Percentiles rank a stretch among this genome's conserved stretches.
phyloP scores from a whole-genome alignment of 2,329 filamentous ascomycete genomes.

The Coccinonectria pachysandricola region DNA sequence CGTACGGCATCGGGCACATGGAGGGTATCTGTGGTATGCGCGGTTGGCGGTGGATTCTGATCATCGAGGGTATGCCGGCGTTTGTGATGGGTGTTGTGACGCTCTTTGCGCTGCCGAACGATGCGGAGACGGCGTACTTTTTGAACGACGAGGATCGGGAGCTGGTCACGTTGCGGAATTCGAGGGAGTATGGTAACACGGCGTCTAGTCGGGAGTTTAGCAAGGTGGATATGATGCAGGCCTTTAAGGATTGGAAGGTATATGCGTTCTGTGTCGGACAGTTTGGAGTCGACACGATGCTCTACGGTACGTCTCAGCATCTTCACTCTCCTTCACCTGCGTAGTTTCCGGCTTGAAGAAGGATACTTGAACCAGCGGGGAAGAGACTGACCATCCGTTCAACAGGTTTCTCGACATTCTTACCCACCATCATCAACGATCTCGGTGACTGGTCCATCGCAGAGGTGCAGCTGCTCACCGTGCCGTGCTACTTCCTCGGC shows the following conservation, averaged over 20 bases:
- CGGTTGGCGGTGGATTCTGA: constrained; percentile 66
- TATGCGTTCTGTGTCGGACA: constrained; percentile 60
- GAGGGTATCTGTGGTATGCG: constrained; percentile 52
- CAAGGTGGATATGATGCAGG: constrained; percentile 53
- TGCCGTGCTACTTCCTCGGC: constrained; percentile 67
- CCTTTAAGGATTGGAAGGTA: constrained; percentile 66
- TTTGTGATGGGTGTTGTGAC: constrained; percentile 25
- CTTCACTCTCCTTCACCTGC: too few species aligned
- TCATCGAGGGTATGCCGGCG: constrained; percentile 39
- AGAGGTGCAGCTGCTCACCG: constrained; percentile 64
- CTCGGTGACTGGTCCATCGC: constrained; percentile 54
- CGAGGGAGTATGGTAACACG: constrained; percentile 37
- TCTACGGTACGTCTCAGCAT: constrained; percentile 46
- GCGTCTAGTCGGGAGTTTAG: constrained; percentile 34
- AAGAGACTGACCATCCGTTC: too few species aligned
- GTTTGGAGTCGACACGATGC: constrained; percentile 65
- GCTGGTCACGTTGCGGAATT: constrained; percentile 42
- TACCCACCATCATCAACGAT: constrained; percentile 67
- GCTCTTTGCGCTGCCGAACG: constrained; percentile 27
- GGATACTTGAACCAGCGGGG: too few species aligned
- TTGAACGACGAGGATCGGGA: constrained; percentile 49
- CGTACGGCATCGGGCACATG: constrained; percentile 65
- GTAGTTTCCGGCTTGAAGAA: too few species aligned
- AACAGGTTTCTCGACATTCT: constrained; percentile 62
- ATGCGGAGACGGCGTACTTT: constrained; percentile 46